Evolutionary conservation across 2,329 filamentous ascomycete species (phyloP), one percentile per base, ranked within the genome.

Genomic region (Salinomyces thailandicus): DNA sequence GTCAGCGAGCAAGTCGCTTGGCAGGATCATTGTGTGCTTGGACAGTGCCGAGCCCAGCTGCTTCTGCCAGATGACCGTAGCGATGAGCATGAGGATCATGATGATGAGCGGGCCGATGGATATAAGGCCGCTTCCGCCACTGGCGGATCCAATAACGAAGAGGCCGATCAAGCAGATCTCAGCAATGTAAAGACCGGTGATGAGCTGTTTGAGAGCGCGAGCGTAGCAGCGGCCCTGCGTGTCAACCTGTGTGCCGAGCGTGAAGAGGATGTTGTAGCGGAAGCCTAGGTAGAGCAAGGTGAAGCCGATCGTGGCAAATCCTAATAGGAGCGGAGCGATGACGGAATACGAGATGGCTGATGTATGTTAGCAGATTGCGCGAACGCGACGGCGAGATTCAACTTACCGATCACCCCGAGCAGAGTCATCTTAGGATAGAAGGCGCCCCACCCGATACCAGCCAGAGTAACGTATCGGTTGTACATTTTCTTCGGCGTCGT

Each of bases 191-290:
- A 68, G 55, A 28, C 65, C 65, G 9, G 58, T 58, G 14, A 60
- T 60, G 13, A 68, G 53, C 33, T 68, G 65, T 33, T 61, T 56
- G 15, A 68, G 39, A 1, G 65, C 64, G 18, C 60, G 59, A 22
- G 58, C 54, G 42, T 67, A 68, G 1, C 59, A 58, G 3, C 50
- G 51, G 6, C 65, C 65, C 36, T 60, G 58, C 24, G 64, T 68
- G 35, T 66, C 63, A 16, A 66, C 54, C 26, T 57, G 46, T 27
- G 60, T 62, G 33, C 62, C 61, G 38, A 64, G 61, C 3, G 62
- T 62, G 49, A 64, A 68, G n/a, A 68, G 57, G 33, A 66, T 58
- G 46, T 67, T 68, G 57, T 68, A 68, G 15, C 63, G 57, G 53
- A 61, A 68, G 9, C 61, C 64, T 19, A 67, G 39, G 49, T 67